Percentiles rank a stretch among this genome's conserved stretches.
phyloP scores from a whole-genome alignment of 768 basidiomycete species.

The Boletus edulis region DNA sequence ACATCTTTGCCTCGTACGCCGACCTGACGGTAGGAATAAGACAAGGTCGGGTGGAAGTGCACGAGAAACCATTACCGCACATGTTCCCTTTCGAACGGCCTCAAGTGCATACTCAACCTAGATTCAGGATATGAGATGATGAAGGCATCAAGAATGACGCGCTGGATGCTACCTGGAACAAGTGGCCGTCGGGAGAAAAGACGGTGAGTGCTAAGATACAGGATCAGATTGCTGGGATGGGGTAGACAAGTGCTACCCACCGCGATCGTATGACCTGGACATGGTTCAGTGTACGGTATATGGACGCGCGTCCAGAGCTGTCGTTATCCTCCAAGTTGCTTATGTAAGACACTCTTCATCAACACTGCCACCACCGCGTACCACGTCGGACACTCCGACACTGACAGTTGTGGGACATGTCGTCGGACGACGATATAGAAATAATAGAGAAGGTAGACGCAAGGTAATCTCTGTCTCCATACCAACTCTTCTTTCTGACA shows the following conservation, averaged over 20 bases:
- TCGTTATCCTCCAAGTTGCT: slow-evolving; percentile 10
- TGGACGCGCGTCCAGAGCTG: slow-evolving; percentile 51
- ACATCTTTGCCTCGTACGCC: slow-evolving; percentile 94
- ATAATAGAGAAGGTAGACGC: slow-evolving; percentile 13
- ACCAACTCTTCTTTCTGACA: not conserved
- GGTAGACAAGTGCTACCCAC: slow-evolving; percentile 40
- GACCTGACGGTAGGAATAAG: slow-evolving; percentile 52
- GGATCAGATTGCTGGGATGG: slow-evolving; percentile 1
- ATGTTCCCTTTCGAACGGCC: slow-evolving; percentile 95
- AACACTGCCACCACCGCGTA: slow-evolving; percentile 9
- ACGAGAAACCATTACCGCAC: slow-evolving; percentile 64
- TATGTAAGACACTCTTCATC: slow-evolving; percentile 18
- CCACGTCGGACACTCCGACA: too few species aligned
- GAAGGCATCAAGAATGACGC: slow-evolving; percentile 21
- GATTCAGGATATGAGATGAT: slow-evolving; percentile 20
- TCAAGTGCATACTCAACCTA: slow-evolving; percentile 99
- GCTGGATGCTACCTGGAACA: slow-evolving; percentile 77
- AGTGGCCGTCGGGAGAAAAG: slow-evolving; percentile 97
- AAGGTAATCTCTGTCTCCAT: slow-evolving; percentile 9
- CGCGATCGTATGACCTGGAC: slow-evolving; percentile 98
- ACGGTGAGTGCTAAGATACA: slow-evolving; percentile 78
- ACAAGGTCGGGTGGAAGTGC: not conserved
- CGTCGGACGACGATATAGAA: slow-evolving; percentile 23
- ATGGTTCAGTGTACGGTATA: slow-evolving; percentile 37
- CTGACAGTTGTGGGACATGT: too few species aligned